Evolutionary conservation across 306 rosid species (phyloP).

Genomic region (Pterocarpus santalinus): DNA sequence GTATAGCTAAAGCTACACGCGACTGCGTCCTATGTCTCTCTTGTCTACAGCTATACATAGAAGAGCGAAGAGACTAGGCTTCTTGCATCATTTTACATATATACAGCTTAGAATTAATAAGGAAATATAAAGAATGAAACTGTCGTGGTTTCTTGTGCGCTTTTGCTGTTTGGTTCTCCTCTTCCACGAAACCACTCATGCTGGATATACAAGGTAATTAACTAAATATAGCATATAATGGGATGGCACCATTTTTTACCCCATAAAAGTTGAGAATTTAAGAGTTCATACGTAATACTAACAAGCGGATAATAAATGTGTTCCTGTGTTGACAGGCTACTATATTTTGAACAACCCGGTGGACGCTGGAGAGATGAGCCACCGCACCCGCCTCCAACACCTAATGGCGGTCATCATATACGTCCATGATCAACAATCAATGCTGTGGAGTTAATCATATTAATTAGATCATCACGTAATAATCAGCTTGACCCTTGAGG

Average conservation of each 20-base stretch:
- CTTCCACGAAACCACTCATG: conserved; percentile 4
- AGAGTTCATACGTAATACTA: too few species aligned
- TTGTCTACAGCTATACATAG: background rate
- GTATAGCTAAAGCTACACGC: too few species aligned
- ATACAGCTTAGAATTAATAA: background rate
- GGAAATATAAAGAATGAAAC: background rate
- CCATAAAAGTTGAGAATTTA: too few species aligned
- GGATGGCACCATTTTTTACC: background rate
- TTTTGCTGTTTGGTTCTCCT: conserved; percentile 10
- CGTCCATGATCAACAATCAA: background rate
- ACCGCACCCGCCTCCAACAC: background rate
- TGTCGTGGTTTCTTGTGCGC: background rate
- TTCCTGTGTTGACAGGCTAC: background rate
- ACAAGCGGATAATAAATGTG: too few species aligned
- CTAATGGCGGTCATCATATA: background rate
- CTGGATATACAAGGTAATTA: background rate
- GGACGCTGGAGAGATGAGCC: background rate
- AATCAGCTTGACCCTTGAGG: background rate
- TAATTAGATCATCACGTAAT: background rate
- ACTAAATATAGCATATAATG: too few species aligned
- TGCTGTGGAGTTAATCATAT: background rate
- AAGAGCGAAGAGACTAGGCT: background rate
- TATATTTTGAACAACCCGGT: background rate
- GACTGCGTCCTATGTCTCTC: too few species aligned
- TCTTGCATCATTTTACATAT: background rate